phyloP scores from a whole-genome alignment of 192 early-diverging fungal species.

The Gigaspora rosea region DNA sequence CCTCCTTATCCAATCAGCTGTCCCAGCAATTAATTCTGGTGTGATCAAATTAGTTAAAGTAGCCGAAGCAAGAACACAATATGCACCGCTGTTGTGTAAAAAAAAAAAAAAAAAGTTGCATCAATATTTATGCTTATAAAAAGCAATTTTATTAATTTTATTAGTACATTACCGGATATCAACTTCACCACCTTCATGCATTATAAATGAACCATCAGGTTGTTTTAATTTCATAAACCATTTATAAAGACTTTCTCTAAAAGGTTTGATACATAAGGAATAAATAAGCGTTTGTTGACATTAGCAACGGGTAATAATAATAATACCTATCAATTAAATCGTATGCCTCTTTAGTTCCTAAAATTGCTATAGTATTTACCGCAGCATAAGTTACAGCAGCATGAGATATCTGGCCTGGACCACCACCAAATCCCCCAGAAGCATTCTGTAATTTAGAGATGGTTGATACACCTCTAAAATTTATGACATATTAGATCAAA shows the following conservation, averaged over 20 bases:
- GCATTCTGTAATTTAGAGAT: constrained; percentile 65
- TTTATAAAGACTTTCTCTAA: constrained; percentile 59
- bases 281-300: background rate
- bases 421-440: constrained; percentile 87
- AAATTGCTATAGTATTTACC: constrained; percentile 74
- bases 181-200: constrained; percentile 92
- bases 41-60: constrained; percentile 83
- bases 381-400: constrained; percentile 90
- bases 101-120: background rate
- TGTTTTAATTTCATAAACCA: constrained; percentile 85
- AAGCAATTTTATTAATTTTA: background rate
- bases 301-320: background rate
- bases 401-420: constrained; percentile 83
- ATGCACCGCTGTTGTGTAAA: constrained; percentile 60
- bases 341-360: constrained; percentile 75
- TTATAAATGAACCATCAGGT: constrained; percentile 83
- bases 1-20: constrained; percentile 67
- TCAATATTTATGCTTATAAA: background rate
- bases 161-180: constrained; percentile 67
- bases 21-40: constrained; percentile 66
- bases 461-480: constrained; percentile 58
- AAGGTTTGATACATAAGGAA: background rate
- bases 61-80: constrained; percentile 82
- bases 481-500: background rate
- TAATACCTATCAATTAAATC: constrained; percentile 59